phyloP scores from a whole-genome alignment of 225 moss, liverwort and hornwort genomes.

The Bryum argenteum region DNA sequence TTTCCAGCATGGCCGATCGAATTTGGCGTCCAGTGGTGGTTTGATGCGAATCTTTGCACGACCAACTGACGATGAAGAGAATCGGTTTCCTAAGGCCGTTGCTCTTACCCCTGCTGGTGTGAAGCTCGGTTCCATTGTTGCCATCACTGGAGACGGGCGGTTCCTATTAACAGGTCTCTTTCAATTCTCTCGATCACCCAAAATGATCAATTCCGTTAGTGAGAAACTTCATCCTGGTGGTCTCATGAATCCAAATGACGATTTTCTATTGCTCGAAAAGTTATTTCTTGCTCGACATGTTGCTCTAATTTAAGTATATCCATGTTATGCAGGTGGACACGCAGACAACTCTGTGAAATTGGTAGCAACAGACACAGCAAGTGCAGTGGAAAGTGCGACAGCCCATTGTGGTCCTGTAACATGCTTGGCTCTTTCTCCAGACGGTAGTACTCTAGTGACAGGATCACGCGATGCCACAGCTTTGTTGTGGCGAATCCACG shows the following conservation, averaged over 20 bases:
- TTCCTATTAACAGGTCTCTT: constrained; percentile 73
- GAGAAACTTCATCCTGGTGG: too few species aligned
- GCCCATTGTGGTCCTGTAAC: constrained; percentile 80
- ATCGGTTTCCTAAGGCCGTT: constrained; percentile 67
- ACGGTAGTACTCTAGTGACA: constrained; percentile 81
- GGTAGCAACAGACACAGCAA: constrained; percentile 78
- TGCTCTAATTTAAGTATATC: constrained; percentile 8
- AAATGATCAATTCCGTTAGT: background rate
- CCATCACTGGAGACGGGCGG: constrained; percentile 75
- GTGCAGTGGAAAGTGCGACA: constrained; percentile 75
- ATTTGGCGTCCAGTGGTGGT: constrained; percentile 60
- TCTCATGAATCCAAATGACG: too few species aligned
- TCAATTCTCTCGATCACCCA: background rate
- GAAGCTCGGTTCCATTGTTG: constrained; percentile 63
- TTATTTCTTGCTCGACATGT: background rate
- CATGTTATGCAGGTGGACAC: constrained; percentile 72
- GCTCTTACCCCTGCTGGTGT: constrained; percentile 65
- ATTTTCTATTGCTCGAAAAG: background rate
- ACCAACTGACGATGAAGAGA: constrained; percentile 53
- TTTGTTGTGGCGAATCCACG: constrained; percentile 82
- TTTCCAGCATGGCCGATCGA: constrained; percentile 75
- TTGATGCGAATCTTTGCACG: constrained; percentile 84
- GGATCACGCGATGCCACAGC: constrained; percentile 83
- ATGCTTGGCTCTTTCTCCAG: constrained; percentile 80
- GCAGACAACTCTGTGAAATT: constrained; percentile 87